phyloP scores from a whole-genome alignment of 140 eudicot genomes.

The Bidens hawaiensis region DNA sequence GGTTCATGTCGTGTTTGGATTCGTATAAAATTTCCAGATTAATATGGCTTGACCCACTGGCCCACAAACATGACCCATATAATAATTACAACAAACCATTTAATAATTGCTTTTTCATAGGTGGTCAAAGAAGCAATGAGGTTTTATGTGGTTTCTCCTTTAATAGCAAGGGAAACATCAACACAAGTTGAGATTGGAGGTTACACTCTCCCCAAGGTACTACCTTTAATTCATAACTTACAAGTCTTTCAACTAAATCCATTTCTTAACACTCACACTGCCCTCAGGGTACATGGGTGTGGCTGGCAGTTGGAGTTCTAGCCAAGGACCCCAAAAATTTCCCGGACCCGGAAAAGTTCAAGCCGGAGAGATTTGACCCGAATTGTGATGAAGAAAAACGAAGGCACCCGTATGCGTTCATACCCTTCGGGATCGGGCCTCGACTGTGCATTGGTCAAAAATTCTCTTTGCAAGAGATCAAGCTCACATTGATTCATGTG shows the following conservation, averaged over 20 bases:
- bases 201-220: slow-evolving; percentile 78
- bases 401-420: slow-evolving; percentile 89
- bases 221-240: slow-evolving; percentile 1
- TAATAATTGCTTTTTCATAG: slow-evolving; percentile 29
- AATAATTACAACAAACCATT: not conserved
- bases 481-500: slow-evolving; percentile 71
- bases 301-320: slow-evolving; percentile 91
- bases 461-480: slow-evolving; percentile 77
- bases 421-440: slow-evolving; percentile 96
- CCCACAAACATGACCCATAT: not conserved
- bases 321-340: slow-evolving; percentile 90
- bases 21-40: not conserved
- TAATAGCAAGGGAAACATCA: slow-evolving; percentile 92
- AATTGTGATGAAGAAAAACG: slow-evolving; percentile 67
- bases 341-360: slow-evolving; percentile 86
- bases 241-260: not conserved
- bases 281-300: slow-evolving; percentile 94
- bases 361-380: slow-evolving; percentile 83
- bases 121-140: slow-evolving; percentile 95
- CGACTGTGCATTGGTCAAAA: slow-evolving; percentile 90
- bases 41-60: not conserved
- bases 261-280: not conserved
- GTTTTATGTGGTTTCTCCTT: slow-evolving; percentile 71
- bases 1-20: not conserved
- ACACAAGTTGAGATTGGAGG: slow-evolving; percentile 82